Conservation (phyloP, 2,329 filamentous ascomycete genomes). For the Emericellopsis atlantica region DNA sequence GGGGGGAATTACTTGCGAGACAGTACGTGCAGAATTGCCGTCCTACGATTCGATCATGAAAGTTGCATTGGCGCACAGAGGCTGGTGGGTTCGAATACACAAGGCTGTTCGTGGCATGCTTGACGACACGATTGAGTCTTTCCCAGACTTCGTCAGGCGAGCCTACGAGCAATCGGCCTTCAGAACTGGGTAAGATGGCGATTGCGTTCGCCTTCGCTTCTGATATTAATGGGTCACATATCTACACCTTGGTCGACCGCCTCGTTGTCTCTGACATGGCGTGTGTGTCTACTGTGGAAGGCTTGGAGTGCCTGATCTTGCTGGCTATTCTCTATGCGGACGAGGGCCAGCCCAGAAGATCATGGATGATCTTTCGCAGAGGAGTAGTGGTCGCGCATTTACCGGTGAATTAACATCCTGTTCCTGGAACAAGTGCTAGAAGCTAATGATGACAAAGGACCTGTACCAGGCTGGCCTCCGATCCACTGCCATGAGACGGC, state of each 20-base stretch:
- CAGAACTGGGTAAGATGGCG: background rate
- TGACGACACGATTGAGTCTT: background rate
- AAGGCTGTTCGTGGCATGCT: conserved; percentile 1
- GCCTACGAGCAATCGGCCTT: background rate
- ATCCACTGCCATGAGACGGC: conserved; percentile 9
- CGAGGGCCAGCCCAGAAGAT: conserved; percentile 26
- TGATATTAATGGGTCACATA: background rate
- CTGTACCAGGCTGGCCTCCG: background rate
- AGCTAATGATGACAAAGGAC: background rate
- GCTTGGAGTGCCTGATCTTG: conserved; percentile 27
- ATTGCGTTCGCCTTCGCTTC: background rate
- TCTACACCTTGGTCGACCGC: conserved; percentile 22
- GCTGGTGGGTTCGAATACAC: conserved; percentile 2
- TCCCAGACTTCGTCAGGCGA: background rate
- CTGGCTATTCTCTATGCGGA: conserved; percentile 28
- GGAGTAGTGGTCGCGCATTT: conserved; percentile 27
- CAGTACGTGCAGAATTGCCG: conserved; percentile 2
- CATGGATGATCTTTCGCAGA: conserved; percentile 26
- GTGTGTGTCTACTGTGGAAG: conserved; percentile 24
- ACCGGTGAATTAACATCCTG: conserved; percentile 16
- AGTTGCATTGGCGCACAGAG: background rate
- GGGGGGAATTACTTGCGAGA: conserved; percentile 1
- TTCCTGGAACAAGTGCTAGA: background rate
- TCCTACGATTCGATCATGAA: conserved; percentile 2
- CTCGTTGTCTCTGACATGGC: conserved; percentile 26